phyloP scores from a whole-genome alignment of 148 eudicot species.

The Rhododendron simsii region DNA sequence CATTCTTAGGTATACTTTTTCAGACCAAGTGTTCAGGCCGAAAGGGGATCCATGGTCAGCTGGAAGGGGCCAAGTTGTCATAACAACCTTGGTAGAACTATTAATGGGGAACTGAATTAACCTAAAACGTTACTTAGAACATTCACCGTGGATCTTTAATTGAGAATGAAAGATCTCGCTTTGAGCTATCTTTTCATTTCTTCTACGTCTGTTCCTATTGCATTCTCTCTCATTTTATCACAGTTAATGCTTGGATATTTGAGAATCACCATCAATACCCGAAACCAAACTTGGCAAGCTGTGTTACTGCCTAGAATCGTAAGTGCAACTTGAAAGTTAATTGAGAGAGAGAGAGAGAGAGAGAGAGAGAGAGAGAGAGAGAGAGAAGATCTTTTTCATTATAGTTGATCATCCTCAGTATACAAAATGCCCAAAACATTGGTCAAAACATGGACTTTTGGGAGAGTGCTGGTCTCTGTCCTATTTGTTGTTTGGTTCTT shows the following conservation, averaged over 20 bases:
- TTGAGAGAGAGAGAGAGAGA: background rate
- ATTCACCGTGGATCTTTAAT: background rate
- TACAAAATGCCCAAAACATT: slow-evolving; percentile 47
- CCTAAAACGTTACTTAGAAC: background rate
- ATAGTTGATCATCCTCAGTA: slow-evolving; percentile 38
- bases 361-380: too few relatives aligned
- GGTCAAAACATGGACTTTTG: slow-evolving; percentile 52
- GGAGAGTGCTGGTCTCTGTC: slow-evolving; percentile 63
- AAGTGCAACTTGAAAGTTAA: background rate
- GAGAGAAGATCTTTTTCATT: background rate
- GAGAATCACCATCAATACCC: background rate
- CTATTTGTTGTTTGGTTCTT: slow-evolving; percentile 11
- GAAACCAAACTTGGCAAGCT: background rate
- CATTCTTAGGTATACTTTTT: background rate
- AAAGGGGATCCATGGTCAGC: background rate
- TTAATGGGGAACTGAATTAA: slow-evolving; percentile 7
- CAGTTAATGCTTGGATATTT: background rate
- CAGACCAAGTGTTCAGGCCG: background rate
- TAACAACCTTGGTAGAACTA: background rate
- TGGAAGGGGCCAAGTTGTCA: background rate
- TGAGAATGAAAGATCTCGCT: background rate
- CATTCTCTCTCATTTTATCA: background rate
- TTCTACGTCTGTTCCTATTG: background rate
- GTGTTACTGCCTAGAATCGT: background rate
- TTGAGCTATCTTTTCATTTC: background rate